Conservation (phyloP, 805 yeast species). For the Metschnikowia matae region DNA sequence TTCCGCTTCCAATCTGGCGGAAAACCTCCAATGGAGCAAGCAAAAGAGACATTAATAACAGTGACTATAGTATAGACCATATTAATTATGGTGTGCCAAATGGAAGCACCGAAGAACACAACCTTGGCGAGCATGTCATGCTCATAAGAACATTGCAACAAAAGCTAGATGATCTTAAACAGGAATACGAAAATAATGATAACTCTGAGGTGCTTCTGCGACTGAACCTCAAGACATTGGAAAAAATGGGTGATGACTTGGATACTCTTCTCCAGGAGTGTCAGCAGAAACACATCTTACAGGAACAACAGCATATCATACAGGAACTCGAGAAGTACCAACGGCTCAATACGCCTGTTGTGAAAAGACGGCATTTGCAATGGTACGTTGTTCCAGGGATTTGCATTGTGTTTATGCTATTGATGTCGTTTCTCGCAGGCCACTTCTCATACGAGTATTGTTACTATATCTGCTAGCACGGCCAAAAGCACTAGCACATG, state of each 20-base stretch:
- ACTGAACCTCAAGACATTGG: constrained; percentile 6
- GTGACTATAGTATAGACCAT: neutral
- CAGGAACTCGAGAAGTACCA: constrained; percentile 27
- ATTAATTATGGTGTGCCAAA: neutral
- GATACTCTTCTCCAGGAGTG: constrained; percentile 8
- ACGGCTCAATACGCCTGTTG: neutral
- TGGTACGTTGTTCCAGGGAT: constrained; percentile 5
- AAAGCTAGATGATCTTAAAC: constrained; percentile 8
- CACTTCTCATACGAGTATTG: constrained; percentile 36
- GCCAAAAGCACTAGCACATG: neutral
- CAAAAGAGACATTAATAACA: neutral
- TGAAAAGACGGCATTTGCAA: neutral
- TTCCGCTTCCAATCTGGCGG: constrained; percentile 15
- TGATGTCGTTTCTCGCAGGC: constrained; percentile 26
- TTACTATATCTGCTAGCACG: constrained; percentile 32
- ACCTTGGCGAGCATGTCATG: neutral
- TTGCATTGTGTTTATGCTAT: constrained; percentile 9
- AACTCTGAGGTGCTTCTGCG: constrained; percentile 2
- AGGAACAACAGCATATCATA: constrained; percentile 11
- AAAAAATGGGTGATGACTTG: constrained; percentile 6
- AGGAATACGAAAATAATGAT: constrained; percentile 2
- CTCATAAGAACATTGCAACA: constrained; percentile 10
- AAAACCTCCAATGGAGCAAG: neutral
- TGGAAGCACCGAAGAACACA: constrained; percentile 1
- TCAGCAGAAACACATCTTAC: constrained; percentile 11